These are phyloP conservation scores for Alternaria sp. DNA, from an alignment of 2,329 filamentous ascomycete genomes.

Conservation along the genomic window DNA sequence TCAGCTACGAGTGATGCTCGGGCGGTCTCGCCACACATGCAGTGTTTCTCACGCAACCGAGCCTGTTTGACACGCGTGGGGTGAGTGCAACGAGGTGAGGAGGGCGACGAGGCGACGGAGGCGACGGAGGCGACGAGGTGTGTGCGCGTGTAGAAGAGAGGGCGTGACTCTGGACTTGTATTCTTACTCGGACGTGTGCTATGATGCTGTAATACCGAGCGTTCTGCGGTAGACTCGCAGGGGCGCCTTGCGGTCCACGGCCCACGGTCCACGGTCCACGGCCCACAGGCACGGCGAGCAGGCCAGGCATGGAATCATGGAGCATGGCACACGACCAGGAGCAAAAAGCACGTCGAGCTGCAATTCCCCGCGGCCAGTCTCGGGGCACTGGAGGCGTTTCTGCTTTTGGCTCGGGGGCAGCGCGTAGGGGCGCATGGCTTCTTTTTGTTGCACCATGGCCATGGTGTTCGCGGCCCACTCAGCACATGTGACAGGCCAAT, in stretches of 20 bases:
- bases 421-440: constrained; percentile 4
- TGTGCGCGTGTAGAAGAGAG: background rate
- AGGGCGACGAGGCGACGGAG: background rate
- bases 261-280: constrained; percentile 10
- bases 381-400: constrained; percentile 7
- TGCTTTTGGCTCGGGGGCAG: constrained; percentile 6
- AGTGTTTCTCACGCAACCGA: constrained; percentile 18
- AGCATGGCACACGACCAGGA: constrained; percentile 5
- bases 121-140: background rate
- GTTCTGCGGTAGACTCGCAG: constrained; percentile 23
- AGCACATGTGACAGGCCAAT: constrained; percentile 16
- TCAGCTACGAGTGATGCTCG: background rate
- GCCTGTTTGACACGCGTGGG: constrained; percentile 12
- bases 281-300: constrained; percentile 22
- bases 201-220: constrained; percentile 30
- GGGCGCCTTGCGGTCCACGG: constrained; percentile 15
- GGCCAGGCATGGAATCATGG: background rate
- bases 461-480: constrained; percentile 15
- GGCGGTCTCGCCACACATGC: constrained; percentile 11
- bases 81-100: background rate
- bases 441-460: constrained; percentile 11
- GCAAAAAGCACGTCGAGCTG: constrained; percentile 1
- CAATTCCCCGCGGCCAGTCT: background rate
- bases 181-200: constrained; percentile 15
- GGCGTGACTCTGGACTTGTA: constrained; percentile 12